Evolutionary conservation across 75 land plant genomes (phyloP).

Genomic region (Pinus taeda): DNA sequence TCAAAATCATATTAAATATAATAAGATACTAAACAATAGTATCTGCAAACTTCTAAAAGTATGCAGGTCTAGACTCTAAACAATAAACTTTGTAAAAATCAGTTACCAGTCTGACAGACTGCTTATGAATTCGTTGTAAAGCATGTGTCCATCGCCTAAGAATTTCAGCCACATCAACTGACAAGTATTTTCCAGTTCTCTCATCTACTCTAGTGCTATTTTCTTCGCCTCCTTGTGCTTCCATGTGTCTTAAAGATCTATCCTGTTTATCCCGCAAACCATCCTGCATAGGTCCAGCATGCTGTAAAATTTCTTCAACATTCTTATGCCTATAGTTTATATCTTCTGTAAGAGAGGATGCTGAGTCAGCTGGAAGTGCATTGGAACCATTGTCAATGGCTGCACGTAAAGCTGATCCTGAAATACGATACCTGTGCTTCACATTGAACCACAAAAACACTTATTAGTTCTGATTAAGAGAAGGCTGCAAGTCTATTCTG

Average conservation of each 20-base stretch:
- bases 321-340: slow-evolving; percentile 5
- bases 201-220: slow-evolving; percentile 42
- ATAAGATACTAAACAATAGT: too few species aligned
- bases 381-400: slow-evolving; percentile 83
- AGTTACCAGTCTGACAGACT: slow-evolving; percentile 82
- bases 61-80: too few species aligned
- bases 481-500: too few species aligned
- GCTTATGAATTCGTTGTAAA: slow-evolving; percentile 98
- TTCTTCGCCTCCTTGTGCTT: slow-evolving; percentile 34
- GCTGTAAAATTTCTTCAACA: slow-evolving; percentile 1
- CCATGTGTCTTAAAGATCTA: slow-evolving; percentile 10
- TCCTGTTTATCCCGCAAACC: slow-evolving; percentile 13
- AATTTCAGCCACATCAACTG: slow-evolving; percentile 93
- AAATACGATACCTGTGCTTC: slow-evolving; percentile 81
- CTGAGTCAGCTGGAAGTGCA: slow-evolving; percentile 23
- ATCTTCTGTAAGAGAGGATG: slow-evolving; percentile 13
- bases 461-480: too few species aligned
- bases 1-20: too few species aligned
- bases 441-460: too few species aligned
- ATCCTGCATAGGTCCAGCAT: slow-evolving; percentile 13
- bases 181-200: slow-evolving; percentile 51
- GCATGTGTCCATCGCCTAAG: slow-evolving; percentile 99
- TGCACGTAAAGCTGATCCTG: slow-evolving; percentile 85
- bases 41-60: too few species aligned
- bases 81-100: neutral